Evolutionary conservation across 805 yeast species (phyloP).

Genomic region (Lachancea quebecensis): DNA sequence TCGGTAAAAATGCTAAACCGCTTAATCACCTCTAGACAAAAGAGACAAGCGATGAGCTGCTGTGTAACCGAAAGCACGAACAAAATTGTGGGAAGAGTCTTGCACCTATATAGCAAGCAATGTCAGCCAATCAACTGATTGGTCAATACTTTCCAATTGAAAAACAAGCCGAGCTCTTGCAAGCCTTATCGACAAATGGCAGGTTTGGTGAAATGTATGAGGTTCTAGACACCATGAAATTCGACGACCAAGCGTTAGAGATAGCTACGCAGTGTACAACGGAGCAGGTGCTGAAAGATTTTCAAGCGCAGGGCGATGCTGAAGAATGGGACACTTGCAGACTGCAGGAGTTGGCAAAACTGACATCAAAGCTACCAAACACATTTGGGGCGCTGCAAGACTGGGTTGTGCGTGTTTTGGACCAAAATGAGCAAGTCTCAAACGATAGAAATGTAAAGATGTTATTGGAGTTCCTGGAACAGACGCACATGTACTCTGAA

Average conservation of each 20-base stretch:
- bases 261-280: not conserved
- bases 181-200: not conserved
- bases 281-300: no score
- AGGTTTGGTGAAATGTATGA: conserved; percentile 2
- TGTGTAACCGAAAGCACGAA: no score
- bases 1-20: no score
- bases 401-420: not conserved
- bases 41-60: no score
- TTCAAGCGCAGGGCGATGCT: no score
- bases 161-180: conserved; percentile 5
- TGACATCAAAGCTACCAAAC: not conserved
- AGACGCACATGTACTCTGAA: conserved; percentile 28
- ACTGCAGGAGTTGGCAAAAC: not conserved
- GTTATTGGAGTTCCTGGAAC: conserved; percentile 35
- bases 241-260: not conserved
- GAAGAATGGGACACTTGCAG: not conserved
- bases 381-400: not conserved
- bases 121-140: not conserved
- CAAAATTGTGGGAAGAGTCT: no score
- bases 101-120: not conserved
- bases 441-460: conserved; percentile 5
- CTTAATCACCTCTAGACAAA: no score
- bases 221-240: conserved; percentile 2
- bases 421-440: not conserved
- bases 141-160: conserved; percentile 4